Percentiles rank a stretch among this genome's conserved stretches.
Conservation (phyloP, 805 yeast genomes). For the Spathaspora passalidarum region DNA sequence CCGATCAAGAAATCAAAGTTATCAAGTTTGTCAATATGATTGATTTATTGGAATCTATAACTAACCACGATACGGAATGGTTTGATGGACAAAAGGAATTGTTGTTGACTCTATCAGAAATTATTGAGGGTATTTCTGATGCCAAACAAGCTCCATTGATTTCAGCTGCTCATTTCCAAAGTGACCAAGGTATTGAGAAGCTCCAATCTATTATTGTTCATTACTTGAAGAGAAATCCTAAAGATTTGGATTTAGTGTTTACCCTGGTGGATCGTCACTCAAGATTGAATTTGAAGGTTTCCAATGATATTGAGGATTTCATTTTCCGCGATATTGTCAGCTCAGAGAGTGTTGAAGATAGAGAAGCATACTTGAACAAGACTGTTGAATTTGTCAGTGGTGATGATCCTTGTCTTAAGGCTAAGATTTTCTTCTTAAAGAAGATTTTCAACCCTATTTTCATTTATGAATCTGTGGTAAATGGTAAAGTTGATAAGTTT, state of each 20-base stretch:
- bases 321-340: constrained; percentile 56
- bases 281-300: constrained; percentile 43
- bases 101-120: constrained; percentile 39
- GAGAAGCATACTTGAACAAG: constrained; percentile 50
- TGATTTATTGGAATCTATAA: constrained; percentile 58
- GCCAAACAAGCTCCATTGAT: constrained; percentile 43
- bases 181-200: constrained; percentile 64
- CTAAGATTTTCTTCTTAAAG: constrained; percentile 56
- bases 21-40: constrained; percentile 70
- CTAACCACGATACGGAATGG: constrained; percentile 56
- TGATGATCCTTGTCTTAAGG: constrained; percentile 42
- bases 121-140: constrained; percentile 42
- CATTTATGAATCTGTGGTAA: constrained; percentile 53
- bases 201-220: constrained; percentile 45
- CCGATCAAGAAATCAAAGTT: constrained; percentile 51
- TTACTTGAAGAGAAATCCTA: constrained; percentile 22
- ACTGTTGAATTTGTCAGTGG: constrained; percentile 49
- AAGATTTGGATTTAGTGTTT: constrained; percentile 28
- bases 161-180: constrained; percentile 64
- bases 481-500: constrained; percentile 47
- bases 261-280: constrained; percentile 34
- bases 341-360: constrained; percentile 42
- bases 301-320: constrained; percentile 51
- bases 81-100: constrained; percentile 47
- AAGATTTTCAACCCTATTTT: constrained; percentile 65